Conservation (phyloP, 2,329 filamentous ascomycete species). For the Trichoderma oligosporum region DNA sequence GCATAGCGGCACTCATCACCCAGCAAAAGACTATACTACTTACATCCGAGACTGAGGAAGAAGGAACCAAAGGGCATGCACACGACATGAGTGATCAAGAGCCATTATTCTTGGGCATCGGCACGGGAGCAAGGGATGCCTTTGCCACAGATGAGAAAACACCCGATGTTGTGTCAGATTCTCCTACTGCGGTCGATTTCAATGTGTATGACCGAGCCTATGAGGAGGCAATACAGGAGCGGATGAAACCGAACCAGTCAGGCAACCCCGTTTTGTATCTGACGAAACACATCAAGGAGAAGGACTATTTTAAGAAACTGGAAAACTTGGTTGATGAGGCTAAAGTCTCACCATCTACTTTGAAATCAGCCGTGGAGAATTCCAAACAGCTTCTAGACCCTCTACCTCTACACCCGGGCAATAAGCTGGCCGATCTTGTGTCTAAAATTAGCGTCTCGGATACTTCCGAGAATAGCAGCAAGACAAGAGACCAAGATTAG, state of each 20-base stretch:
- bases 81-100: constrained; percentile 60
- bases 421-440: constrained; percentile 20
- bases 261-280: constrained; percentile 46
- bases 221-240: constrained; percentile 67
- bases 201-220: constrained; percentile 89
- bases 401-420: constrained; percentile 10
- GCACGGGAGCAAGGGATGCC: constrained; percentile 55
- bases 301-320: constrained; percentile 38
- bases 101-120: constrained; percentile 71
- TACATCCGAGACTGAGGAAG: constrained; percentile 35
- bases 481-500: constrained; percentile 11
- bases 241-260: constrained; percentile 53
- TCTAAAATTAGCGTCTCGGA: constrained; percentile 20
- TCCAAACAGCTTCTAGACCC: constrained; percentile 20
- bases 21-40: constrained; percentile 42
- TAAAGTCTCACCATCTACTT: constrained; percentile 17
- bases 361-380: constrained; percentile 20
- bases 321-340: constrained; percentile 38
- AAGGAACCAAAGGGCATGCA: constrained; percentile 43
- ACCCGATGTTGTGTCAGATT: constrained; percentile 67
- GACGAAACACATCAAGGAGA: constrained; percentile 47
- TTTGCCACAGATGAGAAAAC: constrained; percentile 39
- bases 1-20: constrained; percentile 48
- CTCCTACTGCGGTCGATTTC: constrained; percentile 77
- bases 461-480: constrained; percentile 8